These are phyloP conservation scores for Monosporascus ibericus DNA, from an alignment of 2,329 filamentous ascomycete genomes.

Conservation along the genomic window DNA sequence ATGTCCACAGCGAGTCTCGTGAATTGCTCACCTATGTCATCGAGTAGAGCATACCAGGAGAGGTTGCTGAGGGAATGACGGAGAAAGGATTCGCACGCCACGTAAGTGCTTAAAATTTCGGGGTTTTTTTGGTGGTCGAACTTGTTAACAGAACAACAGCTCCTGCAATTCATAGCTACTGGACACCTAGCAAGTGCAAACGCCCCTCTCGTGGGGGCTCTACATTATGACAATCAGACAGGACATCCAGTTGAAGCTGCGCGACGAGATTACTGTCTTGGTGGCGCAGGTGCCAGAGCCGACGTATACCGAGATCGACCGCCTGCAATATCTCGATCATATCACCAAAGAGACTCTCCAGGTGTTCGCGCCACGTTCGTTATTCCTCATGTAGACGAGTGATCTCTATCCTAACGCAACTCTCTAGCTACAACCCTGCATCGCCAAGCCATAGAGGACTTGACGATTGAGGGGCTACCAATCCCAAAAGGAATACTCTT, in stretches of 20 bases:
- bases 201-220: conserved; percentile 24
- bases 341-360: conserved; percentile 33
- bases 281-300: conserved; percentile 16
- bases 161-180: conserved; percentile 29
- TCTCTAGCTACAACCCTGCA: conserved; percentile 15
- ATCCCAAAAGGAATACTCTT: conserved; percentile 30
- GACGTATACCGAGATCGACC: conserved; percentile 19
- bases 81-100: conserved; percentile 24
- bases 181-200: conserved; percentile 32
- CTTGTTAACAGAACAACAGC: conserved; percentile 5
- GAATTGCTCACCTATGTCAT: conserved; percentile 6
- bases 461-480: conserved; percentile 23
- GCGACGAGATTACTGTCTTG: conserved; percentile 24
- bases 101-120: conserved; percentile 3
- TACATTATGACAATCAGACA: conserved; percentile 25
- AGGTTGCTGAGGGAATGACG: conserved; percentile 9
- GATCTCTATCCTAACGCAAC: conserved; percentile 3
- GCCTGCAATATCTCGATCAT: conserved; percentile 27
- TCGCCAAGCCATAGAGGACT: conserved; percentile 23
- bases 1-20: neutral
- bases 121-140: neutral
- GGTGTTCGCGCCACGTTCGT: conserved; percentile 20
- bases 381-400: neutral
- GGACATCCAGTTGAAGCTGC: conserved; percentile 24
- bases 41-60: conserved; percentile 5